Evolutionary conservation across 108 stramenopile genomes (phyloP), one percentile per base, ranked within the genome.

Genomic region (Cyclostephanos tholiformis): DNA sequence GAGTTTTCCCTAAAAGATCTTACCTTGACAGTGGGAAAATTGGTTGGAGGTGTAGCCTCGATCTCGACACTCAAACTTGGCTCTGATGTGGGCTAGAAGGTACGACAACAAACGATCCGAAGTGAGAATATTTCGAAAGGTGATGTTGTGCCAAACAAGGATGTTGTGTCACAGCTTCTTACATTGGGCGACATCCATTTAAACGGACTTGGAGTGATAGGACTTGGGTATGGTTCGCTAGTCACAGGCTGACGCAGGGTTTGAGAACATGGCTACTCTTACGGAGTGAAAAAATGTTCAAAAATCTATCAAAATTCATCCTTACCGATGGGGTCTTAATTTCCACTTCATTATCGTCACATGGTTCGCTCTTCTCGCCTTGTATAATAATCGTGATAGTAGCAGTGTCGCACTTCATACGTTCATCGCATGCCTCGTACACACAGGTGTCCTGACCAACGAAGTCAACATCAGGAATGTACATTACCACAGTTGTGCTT

Each of bases 371-470:
- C n/a, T 20, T 57, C 36, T 44, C 59, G 1, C 65, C 75, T 17
- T 43, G 35, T 0, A 76, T 32, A 10, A 36, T 44, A 23, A 76
- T 41, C 0, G 22, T 43, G 10, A 68, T 76, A 11, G 20, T 62
- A 8, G 75, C 75, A 48, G 29, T 49, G 38, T 68, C 75, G 36
- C 75, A 76, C 25, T 63, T 17, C 0, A 61, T 59, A 5, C 75
- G 48, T 41, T 69, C 61, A 49, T 76, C 75, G 26, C 75, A 76
- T 7, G 67, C 49, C 48, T 63, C 11, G 57, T 76, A 76, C 16
- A 56, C 61, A 29, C 75, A 76, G 12, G 38, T 52, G 35, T 76
- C 75, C 36, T 41, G 14, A 6, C 75, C 75, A 25, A 58, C 23
- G 35, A 20, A 76, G 46, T 68, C 49, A 14, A 49, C 60, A 29